phyloP scores from a whole-genome alignment of 1,284 basidiomycete genomes.

The Takashimella koratensis region DNA sequence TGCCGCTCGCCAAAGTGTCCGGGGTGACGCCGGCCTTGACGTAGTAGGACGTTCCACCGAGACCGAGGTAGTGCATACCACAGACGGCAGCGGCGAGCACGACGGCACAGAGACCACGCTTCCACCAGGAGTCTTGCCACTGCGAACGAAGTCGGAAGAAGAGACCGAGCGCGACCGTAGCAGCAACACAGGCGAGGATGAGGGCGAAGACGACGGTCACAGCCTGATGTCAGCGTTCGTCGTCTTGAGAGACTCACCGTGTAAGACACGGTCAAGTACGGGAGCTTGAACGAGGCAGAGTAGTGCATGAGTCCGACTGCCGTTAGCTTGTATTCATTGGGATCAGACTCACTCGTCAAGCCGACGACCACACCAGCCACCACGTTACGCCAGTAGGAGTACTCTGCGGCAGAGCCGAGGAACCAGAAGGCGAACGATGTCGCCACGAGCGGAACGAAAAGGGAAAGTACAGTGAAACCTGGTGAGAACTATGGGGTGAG shows the following conservation, averaged over 20 bases:
- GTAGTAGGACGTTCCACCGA: constrained; percentile 51
- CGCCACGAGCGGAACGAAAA: constrained; percentile 52
- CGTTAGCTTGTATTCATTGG: neutral
- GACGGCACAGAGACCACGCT: constrained; percentile 49
- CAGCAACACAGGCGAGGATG: constrained; percentile 51
- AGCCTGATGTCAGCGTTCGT: constrained; percentile 13
- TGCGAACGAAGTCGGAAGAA: constrained; percentile 53
- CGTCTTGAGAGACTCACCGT: constrained; percentile 14
- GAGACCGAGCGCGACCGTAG: constrained; percentile 50
- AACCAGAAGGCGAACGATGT: constrained; percentile 52
- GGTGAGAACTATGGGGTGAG: constrained; percentile 41
- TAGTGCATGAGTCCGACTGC: constrained; percentile 52
- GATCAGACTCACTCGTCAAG: constrained; percentile 64
- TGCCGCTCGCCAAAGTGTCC: constrained; percentile 21
- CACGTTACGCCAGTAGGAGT: constrained; percentile 46
- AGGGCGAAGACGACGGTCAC: constrained; percentile 51
- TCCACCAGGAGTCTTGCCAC: constrained; percentile 54
- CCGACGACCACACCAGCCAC: constrained; percentile 68
- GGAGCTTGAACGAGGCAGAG: constrained; percentile 51
- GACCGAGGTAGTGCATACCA: constrained; percentile 55
- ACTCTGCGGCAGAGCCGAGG: constrained; percentile 49
- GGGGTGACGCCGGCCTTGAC: constrained; percentile 30
- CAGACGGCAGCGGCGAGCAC: constrained; percentile 51
- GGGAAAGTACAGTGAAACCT: constrained; percentile 53
- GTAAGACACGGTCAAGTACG: constrained; percentile 36